These are phyloP conservation scores for Eimeria acervulina DNA, from an alignment of 169 alveolate genomes.

Conservation along the genomic window DNA sequence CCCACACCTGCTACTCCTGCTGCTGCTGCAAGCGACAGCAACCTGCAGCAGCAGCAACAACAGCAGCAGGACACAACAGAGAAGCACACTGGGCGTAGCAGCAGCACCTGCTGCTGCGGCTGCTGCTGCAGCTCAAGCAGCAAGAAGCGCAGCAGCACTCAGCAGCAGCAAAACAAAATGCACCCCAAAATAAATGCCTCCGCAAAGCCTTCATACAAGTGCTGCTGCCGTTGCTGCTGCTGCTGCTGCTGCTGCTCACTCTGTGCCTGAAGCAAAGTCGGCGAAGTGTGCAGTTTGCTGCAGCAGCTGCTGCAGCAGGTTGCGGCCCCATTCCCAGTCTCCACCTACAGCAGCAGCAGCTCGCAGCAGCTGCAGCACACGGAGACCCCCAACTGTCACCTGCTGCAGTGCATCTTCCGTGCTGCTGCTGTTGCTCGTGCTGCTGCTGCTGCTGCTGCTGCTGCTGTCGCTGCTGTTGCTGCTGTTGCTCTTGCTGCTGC, in stretches of 20 bases:
- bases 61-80: conserved; percentile 29
- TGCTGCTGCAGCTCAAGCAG: background rate
- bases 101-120: background rate
- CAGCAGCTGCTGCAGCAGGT: conserved; percentile 46
- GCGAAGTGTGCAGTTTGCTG: conserved; percentile 44
- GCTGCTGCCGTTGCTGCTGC: conserved; percentile 39
- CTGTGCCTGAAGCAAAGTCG: background rate
- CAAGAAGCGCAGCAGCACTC: background rate
- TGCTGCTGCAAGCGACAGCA: conserved; percentile 29
- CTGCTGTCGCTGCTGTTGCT: conserved; percentile 47
- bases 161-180: too few relatives aligned
- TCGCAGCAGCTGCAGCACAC: conserved; percentile 43
- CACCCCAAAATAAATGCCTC: too few relatives aligned
- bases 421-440: conserved; percentile 55
- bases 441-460: conserved; percentile 4
- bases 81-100: too few relatives aligned
- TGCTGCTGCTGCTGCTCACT: conserved; percentile 52
- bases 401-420: conserved; percentile 39
- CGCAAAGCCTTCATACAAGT: background rate
- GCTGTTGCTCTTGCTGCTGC: conserved; percentile 61
- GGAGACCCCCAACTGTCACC: background rate
- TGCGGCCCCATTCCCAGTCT: background rate
- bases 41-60: conserved; percentile 72
- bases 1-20: background rate
- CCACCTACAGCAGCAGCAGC: conserved; percentile 8